phyloP scores from a whole-genome alignment of 2,329 filamentous ascomycete species.

The Aspergillus sp. region DNA sequence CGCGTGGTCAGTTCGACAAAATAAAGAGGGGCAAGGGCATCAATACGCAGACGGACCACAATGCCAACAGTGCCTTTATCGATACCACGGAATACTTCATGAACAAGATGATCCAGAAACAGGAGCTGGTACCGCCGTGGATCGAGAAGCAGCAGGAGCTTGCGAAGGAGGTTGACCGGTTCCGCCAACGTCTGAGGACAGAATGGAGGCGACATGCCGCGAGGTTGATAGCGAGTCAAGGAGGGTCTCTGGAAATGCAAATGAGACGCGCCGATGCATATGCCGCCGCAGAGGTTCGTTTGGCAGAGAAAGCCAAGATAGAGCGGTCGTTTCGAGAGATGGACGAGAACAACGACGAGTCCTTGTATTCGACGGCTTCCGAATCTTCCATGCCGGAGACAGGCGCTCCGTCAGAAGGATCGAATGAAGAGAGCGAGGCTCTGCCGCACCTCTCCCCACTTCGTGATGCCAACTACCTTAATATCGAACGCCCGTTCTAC shows the following conservation, averaged over 20 bases:
- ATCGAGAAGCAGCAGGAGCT: conserved; percentile 98
- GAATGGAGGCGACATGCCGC: conserved; percentile 86
- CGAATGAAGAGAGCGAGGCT: conserved; percentile 12
- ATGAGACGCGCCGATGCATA: conserved; percentile 69
- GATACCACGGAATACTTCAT: conserved; percentile 97
- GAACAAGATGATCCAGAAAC: conserved; percentile 97
- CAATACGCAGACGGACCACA: conserved; percentile 67
- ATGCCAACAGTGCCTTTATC: conserved; percentile 82
- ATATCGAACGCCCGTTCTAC: conserved; percentile 70
- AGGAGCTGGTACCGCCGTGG: conserved; percentile 95
- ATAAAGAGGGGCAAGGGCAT: conserved; percentile 76
- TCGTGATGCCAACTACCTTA: conserved; percentile 74
- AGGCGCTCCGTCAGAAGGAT: conserved; percentile 2
- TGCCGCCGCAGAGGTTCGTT: conserved; percentile 67
- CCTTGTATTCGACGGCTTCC: neutral
- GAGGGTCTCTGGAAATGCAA: conserved; percentile 72
- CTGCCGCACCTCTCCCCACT: conserved; percentile 59
- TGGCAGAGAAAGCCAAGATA: conserved; percentile 22
- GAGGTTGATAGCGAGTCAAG: conserved; percentile 70
- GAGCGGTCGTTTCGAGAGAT: conserved; percentile 22
- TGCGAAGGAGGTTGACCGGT: conserved; percentile 63
- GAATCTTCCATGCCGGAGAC: conserved; percentile 1
- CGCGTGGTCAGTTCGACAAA: conserved; percentile 82
- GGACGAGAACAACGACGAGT: conserved; percentile 10
- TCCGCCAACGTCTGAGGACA: conserved; percentile 69